phyloP scores from a whole-genome alignment of 805 yeast genomes.

The Ogataea corticis region DNA sequence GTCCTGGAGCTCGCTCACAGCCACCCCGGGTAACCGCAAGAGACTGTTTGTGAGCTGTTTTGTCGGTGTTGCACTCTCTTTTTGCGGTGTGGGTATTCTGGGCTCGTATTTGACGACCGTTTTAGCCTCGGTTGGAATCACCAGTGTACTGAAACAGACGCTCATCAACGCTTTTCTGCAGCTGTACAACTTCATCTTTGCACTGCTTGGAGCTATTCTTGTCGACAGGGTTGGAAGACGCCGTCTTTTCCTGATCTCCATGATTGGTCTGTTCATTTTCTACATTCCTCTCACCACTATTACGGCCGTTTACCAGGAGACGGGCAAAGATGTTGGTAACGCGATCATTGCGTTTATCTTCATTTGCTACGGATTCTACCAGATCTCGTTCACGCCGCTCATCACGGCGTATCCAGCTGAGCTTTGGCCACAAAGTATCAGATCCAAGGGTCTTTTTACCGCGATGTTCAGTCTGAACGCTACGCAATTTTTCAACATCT shows the following conservation, averaged over 20 bases:
- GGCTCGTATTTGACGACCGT: slow-evolving; percentile 47
- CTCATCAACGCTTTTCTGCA: slow-evolving; percentile 51
- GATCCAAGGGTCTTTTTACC: slow-evolving; percentile 61
- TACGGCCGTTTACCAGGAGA: slow-evolving; percentile 37
- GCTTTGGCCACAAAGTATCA: slow-evolving; percentile 54
- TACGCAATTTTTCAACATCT: slow-evolving; percentile 22
- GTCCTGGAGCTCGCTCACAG: slow-evolving; percentile 37
- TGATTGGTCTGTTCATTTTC: slow-evolving; percentile 37
- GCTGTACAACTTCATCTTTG: slow-evolving; percentile 43
- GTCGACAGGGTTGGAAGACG: slow-evolving; percentile 39
- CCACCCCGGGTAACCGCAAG: slow-evolving; percentile 37
- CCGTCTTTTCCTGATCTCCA: slow-evolving; percentile 36
- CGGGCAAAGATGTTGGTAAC: slow-evolving; percentile 12
- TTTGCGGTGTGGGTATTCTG: slow-evolving; percentile 48
- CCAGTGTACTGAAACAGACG: slow-evolving; percentile 43
- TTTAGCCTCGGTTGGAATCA: slow-evolving; percentile 53
- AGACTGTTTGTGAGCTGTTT: slow-evolving; percentile 36
- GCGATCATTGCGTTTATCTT: slow-evolving; percentile 23
- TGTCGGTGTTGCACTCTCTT: slow-evolving; percentile 36
- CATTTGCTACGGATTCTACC: slow-evolving; percentile 38
- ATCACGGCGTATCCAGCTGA: slow-evolving; percentile 45
- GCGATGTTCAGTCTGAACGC: slow-evolving; percentile 16
- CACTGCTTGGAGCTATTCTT: slow-evolving; percentile 31
- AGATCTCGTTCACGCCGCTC: slow-evolving; percentile 46
- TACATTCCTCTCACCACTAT: slow-evolving; percentile 46